Evolutionary conservation across 257 asterid genomes (phyloP).

Genomic region (Striga asiatica): DNA sequence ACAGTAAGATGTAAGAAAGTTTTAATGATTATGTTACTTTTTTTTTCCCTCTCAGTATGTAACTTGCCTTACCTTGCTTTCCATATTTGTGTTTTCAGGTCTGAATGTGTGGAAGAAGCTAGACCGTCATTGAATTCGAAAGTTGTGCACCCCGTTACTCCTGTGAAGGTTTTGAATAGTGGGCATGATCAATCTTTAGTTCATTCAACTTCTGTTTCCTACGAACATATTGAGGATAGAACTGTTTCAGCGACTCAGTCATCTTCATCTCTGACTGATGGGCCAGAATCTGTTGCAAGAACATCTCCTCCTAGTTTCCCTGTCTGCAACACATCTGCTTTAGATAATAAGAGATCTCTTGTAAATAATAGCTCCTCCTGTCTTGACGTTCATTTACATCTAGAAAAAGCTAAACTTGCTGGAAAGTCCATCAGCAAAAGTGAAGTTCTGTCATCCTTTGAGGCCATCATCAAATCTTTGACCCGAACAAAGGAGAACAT

Average conservation of each 20-base stretch:
- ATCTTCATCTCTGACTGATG: slow-evolving; percentile 35
- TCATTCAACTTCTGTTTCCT: slow-evolving; percentile 28
- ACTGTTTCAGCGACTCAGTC: slow-evolving; percentile 29
- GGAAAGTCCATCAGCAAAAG: slow-evolving; percentile 41
- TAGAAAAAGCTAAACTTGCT: slow-evolving; percentile 28
- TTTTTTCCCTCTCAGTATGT: not conserved
- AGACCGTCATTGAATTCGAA: slow-evolving; percentile 18
- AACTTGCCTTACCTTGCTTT: not conserved
- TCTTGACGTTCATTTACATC: slow-evolving; percentile 23
- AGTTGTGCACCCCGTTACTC: slow-evolving; percentile 25
- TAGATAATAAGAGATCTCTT: slow-evolving; percentile 25
- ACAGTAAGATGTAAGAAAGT: slow-evolving; percentile 32
- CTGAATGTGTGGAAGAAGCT: slow-evolving; percentile 22
- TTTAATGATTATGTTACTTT: not conserved
- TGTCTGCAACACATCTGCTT: slow-evolving; percentile 27
- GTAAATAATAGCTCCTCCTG: slow-evolving; percentile 32
- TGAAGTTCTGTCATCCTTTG: slow-evolving; percentile 54
- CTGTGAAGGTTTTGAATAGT: slow-evolving; percentile 24
- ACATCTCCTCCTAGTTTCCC: slow-evolving; percentile 40
- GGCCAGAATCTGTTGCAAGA: slow-evolving; percentile 28
- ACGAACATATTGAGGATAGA: slow-evolving; percentile 32
- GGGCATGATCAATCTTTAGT: not conserved
- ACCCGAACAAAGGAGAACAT: slow-evolving; percentile 83
- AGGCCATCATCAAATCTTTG: slow-evolving; percentile 48
- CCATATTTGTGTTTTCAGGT: slow-evolving; percentile 20